phyloP scores from a whole-genome alignment of 257 asterid genomes.

The Solanum medicagineum region DNA sequence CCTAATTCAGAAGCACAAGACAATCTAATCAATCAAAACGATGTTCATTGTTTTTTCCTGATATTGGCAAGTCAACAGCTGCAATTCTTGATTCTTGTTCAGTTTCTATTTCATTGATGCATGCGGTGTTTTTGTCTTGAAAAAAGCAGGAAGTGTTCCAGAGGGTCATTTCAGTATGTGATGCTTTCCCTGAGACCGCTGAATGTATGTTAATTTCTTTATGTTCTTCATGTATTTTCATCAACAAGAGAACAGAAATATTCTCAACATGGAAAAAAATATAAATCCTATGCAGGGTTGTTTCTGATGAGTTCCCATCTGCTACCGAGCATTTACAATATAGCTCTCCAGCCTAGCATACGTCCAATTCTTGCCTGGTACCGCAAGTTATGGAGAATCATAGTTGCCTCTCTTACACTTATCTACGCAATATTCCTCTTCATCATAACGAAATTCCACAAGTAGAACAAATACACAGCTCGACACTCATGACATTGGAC shows the following conservation, averaged over 20 bases:
- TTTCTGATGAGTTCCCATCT: conserved; percentile 38
- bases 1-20: background rate
- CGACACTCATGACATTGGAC: background rate
- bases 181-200: conserved; percentile 59
- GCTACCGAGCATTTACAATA: conserved; percentile 24
- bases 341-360: conserved; percentile 24
- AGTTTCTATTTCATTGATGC: background rate
- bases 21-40: background rate
- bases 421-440: conserved; percentile 22
- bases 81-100: background rate
- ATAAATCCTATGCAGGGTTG: conserved; percentile 35
- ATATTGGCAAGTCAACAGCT: background rate
- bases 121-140: background rate
- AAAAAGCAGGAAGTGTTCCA: conserved; percentile 37
- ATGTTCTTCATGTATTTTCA: background rate
- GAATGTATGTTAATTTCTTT: conserved; percentile 33
- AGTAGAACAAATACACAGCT: background rate
- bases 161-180: conserved; percentile 39
- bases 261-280: background rate
- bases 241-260: background rate
- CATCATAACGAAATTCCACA: conserved; percentile 18
- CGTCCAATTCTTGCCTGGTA: conserved; percentile 47
- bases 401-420: conserved; percentile 22
- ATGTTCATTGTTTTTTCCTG: background rate
- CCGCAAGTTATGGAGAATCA: conserved; percentile 29